These are phyloP conservation scores for Melanomma pulvis-pyrius DNA, from an alignment of 495 filamentous ascomycete genomes.

Conservation along the genomic window DNA sequence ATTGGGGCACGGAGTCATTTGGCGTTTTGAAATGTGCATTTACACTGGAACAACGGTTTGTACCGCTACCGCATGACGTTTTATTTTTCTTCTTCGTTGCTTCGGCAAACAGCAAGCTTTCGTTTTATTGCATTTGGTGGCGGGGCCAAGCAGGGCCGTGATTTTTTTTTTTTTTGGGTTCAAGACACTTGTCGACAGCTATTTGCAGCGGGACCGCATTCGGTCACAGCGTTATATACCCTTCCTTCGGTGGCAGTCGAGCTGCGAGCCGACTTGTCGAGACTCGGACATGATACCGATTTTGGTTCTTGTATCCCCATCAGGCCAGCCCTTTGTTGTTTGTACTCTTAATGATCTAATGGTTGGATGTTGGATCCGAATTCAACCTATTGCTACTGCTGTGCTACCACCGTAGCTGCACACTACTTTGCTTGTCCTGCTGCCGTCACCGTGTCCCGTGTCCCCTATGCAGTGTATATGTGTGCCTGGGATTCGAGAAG, in stretches of 20 bases:
- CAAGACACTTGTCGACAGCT: neutral
- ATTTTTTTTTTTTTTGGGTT: neutral
- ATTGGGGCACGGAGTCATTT: neutral
- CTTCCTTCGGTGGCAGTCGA: constrained; percentile 13
- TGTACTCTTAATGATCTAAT: constrained; percentile 34
- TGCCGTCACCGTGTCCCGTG: neutral
- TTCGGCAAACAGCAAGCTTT: neutral
- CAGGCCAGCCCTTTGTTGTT: constrained; percentile 5
- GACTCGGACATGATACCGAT: constrained; percentile 11
- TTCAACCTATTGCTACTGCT: neutral
- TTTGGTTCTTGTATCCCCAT: constrained; percentile 10
- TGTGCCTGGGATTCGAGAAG: neutral
- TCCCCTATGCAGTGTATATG: neutral
- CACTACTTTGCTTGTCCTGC: neutral
- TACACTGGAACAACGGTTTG: constrained; percentile 6
- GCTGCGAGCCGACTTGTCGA: constrained; percentile 10
- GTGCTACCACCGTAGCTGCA: neutral
- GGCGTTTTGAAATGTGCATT: constrained; percentile 23
- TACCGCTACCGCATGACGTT: constrained; percentile 6
- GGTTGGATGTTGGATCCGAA: constrained; percentile 23
- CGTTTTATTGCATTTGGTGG: constrained; percentile 4
- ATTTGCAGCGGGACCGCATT: neutral
- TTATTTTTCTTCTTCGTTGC: constrained; percentile 3
- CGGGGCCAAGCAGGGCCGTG: constrained; percentile 7
- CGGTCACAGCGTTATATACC: constrained; percentile 28